A percentile compares a stretch with the other conserved stretches of the same genome.
Conservation (phyloP, 805 yeast genomes). For the Candida quercuum region DNA sequence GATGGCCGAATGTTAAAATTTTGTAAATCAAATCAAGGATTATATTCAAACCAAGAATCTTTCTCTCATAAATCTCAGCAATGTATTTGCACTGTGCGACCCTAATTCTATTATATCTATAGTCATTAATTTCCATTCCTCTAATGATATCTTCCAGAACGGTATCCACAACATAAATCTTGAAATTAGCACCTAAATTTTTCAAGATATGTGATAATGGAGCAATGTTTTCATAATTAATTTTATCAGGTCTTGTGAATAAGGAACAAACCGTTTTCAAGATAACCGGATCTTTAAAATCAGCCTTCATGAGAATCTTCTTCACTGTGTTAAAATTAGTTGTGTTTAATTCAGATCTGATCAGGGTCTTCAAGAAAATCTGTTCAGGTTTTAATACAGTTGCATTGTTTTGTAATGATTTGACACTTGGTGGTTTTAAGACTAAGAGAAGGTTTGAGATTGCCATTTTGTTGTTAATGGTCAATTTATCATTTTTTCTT, state of each 20-base stretch:
- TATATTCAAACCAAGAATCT: slow-evolving; percentile 40
- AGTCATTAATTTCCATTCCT: slow-evolving; percentile 64
- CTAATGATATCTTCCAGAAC: slow-evolving; percentile 56
- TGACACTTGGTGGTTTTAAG: slow-evolving; percentile 50
- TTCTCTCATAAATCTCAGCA: slow-evolving; percentile 47
- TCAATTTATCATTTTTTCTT: slow-evolving; percentile 42
- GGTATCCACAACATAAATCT: slow-evolving; percentile 49
- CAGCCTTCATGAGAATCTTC: slow-evolving; percentile 36
- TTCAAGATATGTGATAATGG: slow-evolving; percentile 44
- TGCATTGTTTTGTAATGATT: slow-evolving; percentile 22
- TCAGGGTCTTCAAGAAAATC: slow-evolving; percentile 41
- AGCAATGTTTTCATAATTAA: slow-evolving; percentile 52
- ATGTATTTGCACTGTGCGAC: slow-evolving; percentile 57
- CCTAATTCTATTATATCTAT: slow-evolving; percentile 52
- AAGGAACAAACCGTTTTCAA: slow-evolving; percentile 29
- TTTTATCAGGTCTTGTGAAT: slow-evolving; percentile 55
- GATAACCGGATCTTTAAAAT: slow-evolving; percentile 39
- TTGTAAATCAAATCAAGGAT: slow-evolving; percentile 48
- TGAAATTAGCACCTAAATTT: slow-evolving; percentile 34
- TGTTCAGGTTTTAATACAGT: slow-evolving; percentile 37
- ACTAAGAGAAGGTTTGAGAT: slow-evolving; percentile 49
- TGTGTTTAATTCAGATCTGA: slow-evolving; percentile 44
- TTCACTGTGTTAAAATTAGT: slow-evolving; percentile 31
- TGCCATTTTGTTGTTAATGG: slow-evolving; percentile 51
- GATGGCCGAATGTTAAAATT: slow-evolving; percentile 62